Evolutionary conservation across 129 eudicot genomes (phyloP), one percentile per base, ranked within the genome.

Genomic region (Artemisia argyi): DNA sequence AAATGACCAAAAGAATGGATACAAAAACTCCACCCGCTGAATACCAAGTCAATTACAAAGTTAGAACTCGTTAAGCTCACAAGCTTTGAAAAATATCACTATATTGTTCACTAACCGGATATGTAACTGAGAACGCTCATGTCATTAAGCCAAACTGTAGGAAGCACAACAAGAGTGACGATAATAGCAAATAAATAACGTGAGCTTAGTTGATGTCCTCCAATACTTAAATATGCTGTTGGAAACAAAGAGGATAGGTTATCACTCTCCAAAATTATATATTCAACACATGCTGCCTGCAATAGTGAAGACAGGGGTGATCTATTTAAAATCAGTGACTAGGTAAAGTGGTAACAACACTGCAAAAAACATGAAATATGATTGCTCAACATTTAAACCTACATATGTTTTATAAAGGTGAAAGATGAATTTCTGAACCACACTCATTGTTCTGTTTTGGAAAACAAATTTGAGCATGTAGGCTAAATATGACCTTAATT

Each of bases 1-100:
- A 84, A 10, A 82, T 51, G 60, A 87, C 98, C 52, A 85, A 87
- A 56, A 89, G 50, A 61, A 92, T 30, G 2, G 96, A 86, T 35
- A 95, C 98, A 67, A 92, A 64, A 39, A 92, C 98, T 74, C 98
- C 98, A 8, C 98, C 97, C 66, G 97, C 97, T 92, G 87, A 20
- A 76, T 46, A 62, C 51, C 13, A 54, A 71, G 30, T 3, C 42
- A 66, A 62, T 48, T 47, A 55, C 12, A 15, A 3, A 62, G 58
- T 50, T 69, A 52, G 35, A 22, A 67, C 61, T 66, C 49, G 48
- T 42, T 12, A 20, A 65, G 5, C 7, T 60, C 13, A 58, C 14
- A 71, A 42, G 54, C 11, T 62, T 51, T 11, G 6, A 60, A 4
- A 20, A 20, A 51, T 12, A 17, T 44, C 7, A 13, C 3, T 24